These are phyloP conservation scores for Rusavskia elegans DNA, from an alignment of 495 filamentous ascomycete genomes.

Conservation along the genomic window DNA sequence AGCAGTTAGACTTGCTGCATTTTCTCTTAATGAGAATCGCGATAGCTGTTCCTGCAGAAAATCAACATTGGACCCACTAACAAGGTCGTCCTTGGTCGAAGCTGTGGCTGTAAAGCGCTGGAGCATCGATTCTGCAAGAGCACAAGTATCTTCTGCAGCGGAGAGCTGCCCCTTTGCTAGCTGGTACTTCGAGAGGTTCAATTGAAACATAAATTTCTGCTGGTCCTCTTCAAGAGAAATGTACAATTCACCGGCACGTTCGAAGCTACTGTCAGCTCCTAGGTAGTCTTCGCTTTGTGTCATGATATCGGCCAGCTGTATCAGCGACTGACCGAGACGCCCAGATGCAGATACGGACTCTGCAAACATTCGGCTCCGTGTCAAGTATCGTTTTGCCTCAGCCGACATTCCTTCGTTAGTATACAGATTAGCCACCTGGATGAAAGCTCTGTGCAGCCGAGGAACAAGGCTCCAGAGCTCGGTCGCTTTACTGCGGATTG, in stretches of 20 bases:
- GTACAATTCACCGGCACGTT: not conserved
- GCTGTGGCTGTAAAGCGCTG: not conserved
- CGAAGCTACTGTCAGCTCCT: not conserved
- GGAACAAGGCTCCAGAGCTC: constrained; percentile 70
- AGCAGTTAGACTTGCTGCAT: not conserved
- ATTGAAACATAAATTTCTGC: constrained; percentile 4
- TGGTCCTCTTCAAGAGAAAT: not conserved
- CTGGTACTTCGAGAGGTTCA: not conserved
- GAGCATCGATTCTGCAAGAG: not conserved
- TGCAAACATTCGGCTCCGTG: constrained; percentile 70
- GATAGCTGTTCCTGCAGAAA: not conserved
- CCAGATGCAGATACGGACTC: constrained; percentile 47
- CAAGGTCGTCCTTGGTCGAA: not conserved
- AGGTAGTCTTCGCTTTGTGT: constrained; percentile 1
- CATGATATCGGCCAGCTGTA: not conserved
- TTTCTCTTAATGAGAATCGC: not conserved
- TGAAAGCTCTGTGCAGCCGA: constrained; percentile 48
- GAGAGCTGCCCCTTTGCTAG: not conserved
- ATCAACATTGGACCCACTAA: not conserved
- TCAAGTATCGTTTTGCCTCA: constrained; percentile 79
- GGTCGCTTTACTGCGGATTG: constrained; percentile 15
- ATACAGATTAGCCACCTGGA: constrained; percentile 59
- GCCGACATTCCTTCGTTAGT: constrained; percentile 72
- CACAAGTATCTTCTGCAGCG: not conserved
- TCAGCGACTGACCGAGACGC: constrained; percentile 15